phyloP scores from a whole-genome alignment of 2,329 filamentous ascomycete species.

The Colletotrichum sp. region DNA sequence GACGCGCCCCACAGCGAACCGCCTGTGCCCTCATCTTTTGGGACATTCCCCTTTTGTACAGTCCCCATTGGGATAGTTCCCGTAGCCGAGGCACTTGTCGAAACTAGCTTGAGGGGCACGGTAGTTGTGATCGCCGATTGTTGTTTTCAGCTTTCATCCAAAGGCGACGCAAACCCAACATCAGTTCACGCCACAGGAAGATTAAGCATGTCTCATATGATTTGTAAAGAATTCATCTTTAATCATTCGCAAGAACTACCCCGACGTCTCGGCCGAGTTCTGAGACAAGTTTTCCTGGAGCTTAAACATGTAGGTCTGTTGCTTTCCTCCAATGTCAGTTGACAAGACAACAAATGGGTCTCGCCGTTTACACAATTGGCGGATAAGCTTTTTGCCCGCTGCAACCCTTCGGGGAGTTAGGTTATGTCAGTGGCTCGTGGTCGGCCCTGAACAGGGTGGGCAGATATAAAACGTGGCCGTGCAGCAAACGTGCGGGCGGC shows the following conservation, averaged over 20 bases:
- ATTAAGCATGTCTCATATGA: not conserved
- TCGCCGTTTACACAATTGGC: not conserved
- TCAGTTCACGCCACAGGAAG: not conserved
- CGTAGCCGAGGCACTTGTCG: not conserved
- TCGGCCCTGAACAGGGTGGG: not conserved
- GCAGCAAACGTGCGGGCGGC: not conserved
- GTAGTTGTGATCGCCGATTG: not conserved
- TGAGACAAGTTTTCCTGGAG: not conserved
- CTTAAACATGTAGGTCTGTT: not conserved
- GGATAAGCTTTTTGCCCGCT: not conserved
- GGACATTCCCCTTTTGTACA: not conserved
- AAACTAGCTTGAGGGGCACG: not conserved
- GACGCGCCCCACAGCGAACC: not conserved
- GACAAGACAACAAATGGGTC: not conserved
- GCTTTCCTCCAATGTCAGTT: not conserved
- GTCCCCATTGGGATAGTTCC: not conserved
- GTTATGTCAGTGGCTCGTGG: not conserved
- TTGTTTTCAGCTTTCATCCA: not conserved
- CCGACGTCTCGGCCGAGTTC: not conserved
- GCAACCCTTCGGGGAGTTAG: not conserved
- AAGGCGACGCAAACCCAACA: not conserved
- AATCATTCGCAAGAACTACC: not conserved
- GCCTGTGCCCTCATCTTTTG: not conserved
- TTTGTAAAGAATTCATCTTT: not conserved
- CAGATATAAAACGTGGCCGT: not conserved